Evolutionary conservation across 2,329 filamentous ascomycete species (phyloP).

Genomic region (Colletotrichum graminicola): DNA sequence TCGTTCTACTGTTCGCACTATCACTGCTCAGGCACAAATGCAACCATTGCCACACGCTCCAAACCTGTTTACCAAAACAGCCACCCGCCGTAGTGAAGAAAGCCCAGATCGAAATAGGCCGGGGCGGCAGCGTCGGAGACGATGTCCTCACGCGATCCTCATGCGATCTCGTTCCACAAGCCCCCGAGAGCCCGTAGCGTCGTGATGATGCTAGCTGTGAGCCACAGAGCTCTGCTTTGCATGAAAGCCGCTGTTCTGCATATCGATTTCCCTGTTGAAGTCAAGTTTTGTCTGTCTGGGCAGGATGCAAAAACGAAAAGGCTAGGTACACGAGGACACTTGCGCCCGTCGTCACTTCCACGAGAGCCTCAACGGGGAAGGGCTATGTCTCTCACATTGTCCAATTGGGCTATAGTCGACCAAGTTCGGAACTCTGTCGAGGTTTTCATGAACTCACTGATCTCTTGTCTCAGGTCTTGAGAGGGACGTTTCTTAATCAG

Average conservation of each 20-base stretch:
- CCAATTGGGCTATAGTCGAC: slow-evolving; percentile 12
- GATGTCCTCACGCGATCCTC: neutral
- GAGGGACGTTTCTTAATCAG: too few relatives aligned
- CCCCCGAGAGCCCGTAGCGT: slow-evolving; percentile 32
- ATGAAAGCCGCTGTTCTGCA: slow-evolving; percentile 3
- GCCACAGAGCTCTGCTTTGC: slow-evolving; percentile 2
- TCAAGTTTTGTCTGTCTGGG: slow-evolving; percentile 18
- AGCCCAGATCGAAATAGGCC: slow-evolving; percentile 8
- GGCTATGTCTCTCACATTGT: slow-evolving; percentile 24
- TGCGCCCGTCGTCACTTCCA: slow-evolving; percentile 3
- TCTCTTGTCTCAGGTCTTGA: neutral
- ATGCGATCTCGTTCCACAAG: neutral
- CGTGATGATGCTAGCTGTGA: neutral
- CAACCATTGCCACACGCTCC: slow-evolving; percentile 2
- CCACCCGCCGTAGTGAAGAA: neutral
- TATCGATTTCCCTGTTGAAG: slow-evolving; percentile 10
- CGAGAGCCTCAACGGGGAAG: slow-evolving; percentile 1
- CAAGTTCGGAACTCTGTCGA: slow-evolving; percentile 1
- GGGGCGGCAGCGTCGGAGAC: slow-evolving; percentile 21
- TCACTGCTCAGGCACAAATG: slow-evolving; percentile 4
- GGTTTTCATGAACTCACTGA: neutral
- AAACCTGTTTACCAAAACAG: neutral
- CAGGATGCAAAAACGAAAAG: neutral
- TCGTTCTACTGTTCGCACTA: slow-evolving; percentile 17
- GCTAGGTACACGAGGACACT: slow-evolving; percentile 1